Conservation (phyloP, 495 filamentous ascomycete species). For the Aspergillus sclerotiicarbonarius region DNA sequence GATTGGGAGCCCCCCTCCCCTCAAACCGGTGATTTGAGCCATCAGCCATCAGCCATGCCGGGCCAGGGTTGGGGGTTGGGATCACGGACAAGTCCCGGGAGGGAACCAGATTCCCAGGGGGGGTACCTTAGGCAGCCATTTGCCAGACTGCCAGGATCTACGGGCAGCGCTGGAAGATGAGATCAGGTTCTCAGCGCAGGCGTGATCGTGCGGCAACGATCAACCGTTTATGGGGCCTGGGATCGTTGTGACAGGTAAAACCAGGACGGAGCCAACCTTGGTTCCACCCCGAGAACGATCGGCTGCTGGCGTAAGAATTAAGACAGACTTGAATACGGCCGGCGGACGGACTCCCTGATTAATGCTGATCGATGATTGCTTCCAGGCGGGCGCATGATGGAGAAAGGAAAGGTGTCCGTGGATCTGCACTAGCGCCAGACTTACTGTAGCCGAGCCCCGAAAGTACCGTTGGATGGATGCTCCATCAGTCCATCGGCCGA, state of each 20-base stretch:
- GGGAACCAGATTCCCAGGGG: neutral
- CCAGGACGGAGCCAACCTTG: conserved; percentile 5
- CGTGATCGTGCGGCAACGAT: conserved; percentile 32
- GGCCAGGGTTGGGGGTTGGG: neutral
- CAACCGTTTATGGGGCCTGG: conserved; percentile 33
- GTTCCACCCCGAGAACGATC: conserved; percentile 3
- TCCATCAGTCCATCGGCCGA: conserved; percentile 10
- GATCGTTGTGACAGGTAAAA: conserved; percentile 33
- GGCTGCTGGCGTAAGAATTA: conserved; percentile 4
- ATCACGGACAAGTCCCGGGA: neutral
- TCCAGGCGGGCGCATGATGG: conserved; percentile 19
- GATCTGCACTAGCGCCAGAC: conserved; percentile 30
- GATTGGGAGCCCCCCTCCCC: neutral
- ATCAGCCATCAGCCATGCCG: neutral
- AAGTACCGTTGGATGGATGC: conserved; percentile 11
- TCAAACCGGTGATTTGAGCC: conserved; percentile 11
- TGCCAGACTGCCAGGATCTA: neutral
- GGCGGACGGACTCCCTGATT: conserved; percentile 20
- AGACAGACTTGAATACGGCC: too few species aligned
- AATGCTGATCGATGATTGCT: conserved; percentile 34
- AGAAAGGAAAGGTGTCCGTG: conserved; percentile 23
- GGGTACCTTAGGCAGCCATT: conserved; percentile 1
- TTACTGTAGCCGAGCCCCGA: conserved; percentile 25
- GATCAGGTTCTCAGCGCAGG: conserved; percentile 27
- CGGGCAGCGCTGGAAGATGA: conserved; percentile 11